Evolutionary conservation across 306 rosid species (phyloP), one percentile per base, ranked within the genome.

Genomic region (Gastrolobium bilobum): DNA sequence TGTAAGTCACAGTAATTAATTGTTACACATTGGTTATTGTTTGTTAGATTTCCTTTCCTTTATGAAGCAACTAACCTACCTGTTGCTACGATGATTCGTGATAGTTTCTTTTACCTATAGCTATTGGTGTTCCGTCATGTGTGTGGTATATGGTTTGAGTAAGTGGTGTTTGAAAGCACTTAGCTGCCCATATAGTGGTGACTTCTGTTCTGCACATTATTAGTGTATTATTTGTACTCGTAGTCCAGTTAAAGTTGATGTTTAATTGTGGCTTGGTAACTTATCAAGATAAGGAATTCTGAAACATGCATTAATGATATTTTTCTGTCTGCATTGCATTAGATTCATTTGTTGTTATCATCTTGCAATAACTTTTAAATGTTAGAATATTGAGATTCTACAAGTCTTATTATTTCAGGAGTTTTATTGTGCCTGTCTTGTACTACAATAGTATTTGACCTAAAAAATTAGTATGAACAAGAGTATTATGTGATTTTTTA

Each of bases 71-170:
- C n/a, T 35, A 39, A 14, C 2, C 39, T 57, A 51, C 33, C 15
- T 38, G 37, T 35, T 40, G 73, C 50, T 20, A 10, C 51, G 20
- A 34, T 52, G 26, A 20, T 20, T 20, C 26, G 1, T 20, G 47
- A 64, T 72, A 33, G 42, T 46, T 67, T 44, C 42, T 26, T 73
- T 40, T 43, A 35, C 60, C 34, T 20, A 14, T 73, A 30, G 47
- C 57, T 58, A 15, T 33, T 34, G 43, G 8, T 50, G 44, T 66
- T 2, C 71, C 40, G 4, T 62, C 30, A 48, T 10, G 34, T 62
- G 34, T 62, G 44, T 48, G 37, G 30, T 59, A 10, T 42, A n/a
- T 10, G 2, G 43, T 35, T 35, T 34, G 26, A 51, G 50, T 39
- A 50, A 34, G 15, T 14, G 53, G 39, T 74, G 58, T 43, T 13